These are phyloP conservation scores for Rhytidhysteron rufulum DNA, from an alignment of 2,329 filamentous ascomycete species.

Conservation along the genomic window DNA sequence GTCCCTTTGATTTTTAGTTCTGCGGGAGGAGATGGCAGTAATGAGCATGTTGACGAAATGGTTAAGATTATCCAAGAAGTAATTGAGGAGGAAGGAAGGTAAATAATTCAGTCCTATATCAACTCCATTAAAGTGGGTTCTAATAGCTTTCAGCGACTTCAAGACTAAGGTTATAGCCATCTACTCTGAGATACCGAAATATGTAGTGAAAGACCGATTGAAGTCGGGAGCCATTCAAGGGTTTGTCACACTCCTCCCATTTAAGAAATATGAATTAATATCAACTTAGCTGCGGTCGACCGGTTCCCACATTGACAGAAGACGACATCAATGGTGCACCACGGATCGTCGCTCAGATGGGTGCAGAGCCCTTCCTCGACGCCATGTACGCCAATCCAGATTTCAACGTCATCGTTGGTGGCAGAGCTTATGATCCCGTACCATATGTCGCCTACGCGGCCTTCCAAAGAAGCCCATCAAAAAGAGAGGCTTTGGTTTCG, in stretches of 20 bases:
- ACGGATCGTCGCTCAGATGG: slow-evolving; percentile 46
- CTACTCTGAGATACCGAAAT: slow-evolving; percentile 29
- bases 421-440: slow-evolving; percentile 27
- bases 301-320: slow-evolving; percentile 39
- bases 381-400: slow-evolving; percentile 41
- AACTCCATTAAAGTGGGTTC: not conserved
- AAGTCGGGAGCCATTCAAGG: slow-evolving; percentile 5
- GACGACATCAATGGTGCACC: slow-evolving; percentile 37
- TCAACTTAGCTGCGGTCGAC: slow-evolving; percentile 34
- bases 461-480: too few relatives aligned
- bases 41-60: slow-evolving; percentile 22
- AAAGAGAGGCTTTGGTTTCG: too few relatives aligned
- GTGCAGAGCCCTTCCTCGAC: slow-evolving; percentile 42
- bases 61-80: slow-evolving; percentile 13
- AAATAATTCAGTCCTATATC: not conserved
- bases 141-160: too few relatives aligned
- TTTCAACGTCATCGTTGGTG: slow-evolving; percentile 48
- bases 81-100: slow-evolving; percentile 7
- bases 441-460: slow-evolving; percentile 19
- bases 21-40: slow-evolving; percentile 19
- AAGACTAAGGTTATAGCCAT: slow-evolving; percentile 32
- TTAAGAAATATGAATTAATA: too few relatives aligned
- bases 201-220: slow-evolving; percentile 9
- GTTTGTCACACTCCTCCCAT: not conserved
- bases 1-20: slow-evolving; percentile 20